Evolutionary conservation across 331 rosid genomes (phyloP), one percentile per base, ranked within the genome.

Genomic region (Malus hybrid): DNA sequence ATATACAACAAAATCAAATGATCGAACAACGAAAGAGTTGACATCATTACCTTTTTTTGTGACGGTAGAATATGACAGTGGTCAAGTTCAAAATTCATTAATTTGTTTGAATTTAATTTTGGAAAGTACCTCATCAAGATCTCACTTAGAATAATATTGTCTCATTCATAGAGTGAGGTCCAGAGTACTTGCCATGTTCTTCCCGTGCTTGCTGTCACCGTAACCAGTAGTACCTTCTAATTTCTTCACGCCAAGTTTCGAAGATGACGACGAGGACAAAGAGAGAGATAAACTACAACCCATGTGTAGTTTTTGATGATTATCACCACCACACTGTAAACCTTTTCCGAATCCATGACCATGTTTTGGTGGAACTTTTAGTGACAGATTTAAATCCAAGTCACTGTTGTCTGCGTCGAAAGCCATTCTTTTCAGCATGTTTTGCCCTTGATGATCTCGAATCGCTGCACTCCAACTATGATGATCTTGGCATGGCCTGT

Each of bases 131-230:
- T 70, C 89, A 72, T 70, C 89, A 72, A 78, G 76, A 80, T 83
- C 86, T 85, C 83, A 79, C 88, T 87, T 77, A 75, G 86, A 84
- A 84, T 79, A 72, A 14, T 10, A 57, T 72, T 77, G 76, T 80
- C 77, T 62, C 72, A 84, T 84, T 87, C 88, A 87, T 69, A 80
- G 65, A 84, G 88, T 79, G 88, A 86, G 91, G 86, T 86, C 82
- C 74, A 86, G 86, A 74, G 87, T 81, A 75, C 85, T 83, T 74
- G 75, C 72, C 67, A 69, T 22, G 64, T 59, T 29, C 67, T 52
- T 55, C 74, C 71, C 67, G 20, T 36, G 70, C 56, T 54, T 54
- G 48, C 48, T 42, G 48, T 42, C 48, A 42, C 13, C 48, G 48
- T 42, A 42, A 42, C 48, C 48, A 42, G 14, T 42, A 42, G 48